Evolutionary conservation across 2,329 filamentous ascomycete genomes (phyloP).

Genomic region (Tolypocladium sp.): DNA sequence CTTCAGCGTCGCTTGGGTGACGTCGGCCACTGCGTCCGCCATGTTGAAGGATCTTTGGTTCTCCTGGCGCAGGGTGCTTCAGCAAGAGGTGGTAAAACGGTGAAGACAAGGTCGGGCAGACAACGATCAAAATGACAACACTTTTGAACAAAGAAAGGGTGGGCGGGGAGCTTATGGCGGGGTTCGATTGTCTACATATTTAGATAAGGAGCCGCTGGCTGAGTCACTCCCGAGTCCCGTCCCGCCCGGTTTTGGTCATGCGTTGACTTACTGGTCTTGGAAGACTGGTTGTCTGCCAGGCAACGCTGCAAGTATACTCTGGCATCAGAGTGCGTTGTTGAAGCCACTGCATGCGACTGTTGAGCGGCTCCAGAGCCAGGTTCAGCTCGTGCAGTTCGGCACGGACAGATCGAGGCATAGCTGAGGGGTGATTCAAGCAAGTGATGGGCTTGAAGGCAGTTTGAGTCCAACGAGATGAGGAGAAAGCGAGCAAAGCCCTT

Average conservation of each 20-base stretch:
- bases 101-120: background rate
- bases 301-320: no score
- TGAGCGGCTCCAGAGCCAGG: no score
- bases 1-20: slow-evolving; percentile 41
- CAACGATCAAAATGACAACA: background rate
- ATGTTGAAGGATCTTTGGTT: background rate
- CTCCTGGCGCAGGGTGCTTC: background rate
- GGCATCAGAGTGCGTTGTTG: no score
- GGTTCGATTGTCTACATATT: background rate
- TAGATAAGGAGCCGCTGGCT: background rate
- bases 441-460: no score
- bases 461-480: no score
- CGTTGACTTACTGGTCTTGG: no score
- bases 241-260: background rate
- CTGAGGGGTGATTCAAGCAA: no score
- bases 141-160: background rate
- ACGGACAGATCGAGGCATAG: no score
- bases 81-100: background rate
- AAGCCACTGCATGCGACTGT: no score
- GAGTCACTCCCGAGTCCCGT: background rate
- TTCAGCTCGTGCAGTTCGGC: no score
- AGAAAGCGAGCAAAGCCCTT: no score
- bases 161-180: background rate
- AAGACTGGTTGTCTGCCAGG: no score
- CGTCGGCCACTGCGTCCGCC: slow-evolving; percentile 26